Percentiles rank a stretch among this genome's conserved stretches.
Conservation (phyloP, 768 basidiomycete species). For the Suillus occidentalis region DNA sequence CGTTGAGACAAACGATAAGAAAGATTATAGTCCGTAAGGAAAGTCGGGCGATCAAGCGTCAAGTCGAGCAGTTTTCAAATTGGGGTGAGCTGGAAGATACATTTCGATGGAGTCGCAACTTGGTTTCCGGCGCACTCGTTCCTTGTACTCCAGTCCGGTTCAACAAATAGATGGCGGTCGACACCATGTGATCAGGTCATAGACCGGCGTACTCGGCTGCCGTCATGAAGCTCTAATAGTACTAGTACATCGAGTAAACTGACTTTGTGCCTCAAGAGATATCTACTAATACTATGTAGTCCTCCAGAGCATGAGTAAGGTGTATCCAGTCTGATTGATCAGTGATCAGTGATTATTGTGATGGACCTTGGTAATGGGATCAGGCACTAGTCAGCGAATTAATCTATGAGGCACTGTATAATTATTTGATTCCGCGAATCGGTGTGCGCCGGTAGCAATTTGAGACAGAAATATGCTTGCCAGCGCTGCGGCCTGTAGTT, state of each 20-base stretch:
- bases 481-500: not conserved
- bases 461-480: constrained; percentile 9
- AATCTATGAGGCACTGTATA: constrained; percentile 4
- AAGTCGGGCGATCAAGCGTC: no score
- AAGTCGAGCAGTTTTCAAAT: no score
- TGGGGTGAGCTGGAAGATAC: no score
- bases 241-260: not conserved
- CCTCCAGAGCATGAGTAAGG: not conserved
- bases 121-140: no score
- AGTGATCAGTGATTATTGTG: not conserved
- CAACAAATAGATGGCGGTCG: not conserved
- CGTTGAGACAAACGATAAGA: no score
- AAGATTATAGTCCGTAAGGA: no score
- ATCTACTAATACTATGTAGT: not conserved
- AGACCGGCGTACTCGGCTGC: not conserved
- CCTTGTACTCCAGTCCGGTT: not conserved
- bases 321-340: not conserved
- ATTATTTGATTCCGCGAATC: constrained; percentile 13
- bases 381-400: not conserved
- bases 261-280: not conserved
- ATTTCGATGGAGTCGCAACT: not conserved
- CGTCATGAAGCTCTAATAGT: not conserved
- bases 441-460: constrained; percentile 15
- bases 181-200: not conserved
- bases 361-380: not conserved